phyloP scores from a whole-genome alignment of 495 filamentous ascomycete genomes.

The Lasiosphaeria hispida region DNA sequence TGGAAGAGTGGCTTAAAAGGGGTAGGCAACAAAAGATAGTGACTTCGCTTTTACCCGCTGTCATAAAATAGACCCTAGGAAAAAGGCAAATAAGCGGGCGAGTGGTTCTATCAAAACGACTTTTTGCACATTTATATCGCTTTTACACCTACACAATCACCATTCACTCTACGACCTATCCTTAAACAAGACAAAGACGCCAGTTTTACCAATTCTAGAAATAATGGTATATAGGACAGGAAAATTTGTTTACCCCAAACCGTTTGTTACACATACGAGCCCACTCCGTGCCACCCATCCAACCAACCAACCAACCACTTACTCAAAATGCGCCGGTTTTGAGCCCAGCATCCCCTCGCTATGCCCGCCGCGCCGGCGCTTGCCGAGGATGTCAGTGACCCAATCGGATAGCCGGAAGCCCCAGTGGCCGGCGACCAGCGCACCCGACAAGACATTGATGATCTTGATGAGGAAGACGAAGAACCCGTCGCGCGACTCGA shows the following conservation, averaged over 20 bases:
- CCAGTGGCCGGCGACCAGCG: conserved; percentile 61
- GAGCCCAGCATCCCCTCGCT: conserved; percentile 58
- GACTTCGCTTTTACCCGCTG: no score
- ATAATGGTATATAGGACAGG: neutral
- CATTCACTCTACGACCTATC: no score
- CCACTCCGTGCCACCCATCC: conserved; percentile 15
- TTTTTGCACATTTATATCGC: no score
- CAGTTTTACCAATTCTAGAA: neutral
- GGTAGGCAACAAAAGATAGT: no score
- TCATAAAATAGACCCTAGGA: no score
- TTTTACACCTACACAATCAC: neutral
- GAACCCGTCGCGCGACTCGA: conserved; percentile 74
- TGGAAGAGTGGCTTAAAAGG: no score
- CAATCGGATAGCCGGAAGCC: conserved; percentile 55
- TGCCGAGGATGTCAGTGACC: conserved; percentile 47
- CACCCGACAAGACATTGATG: conserved; percentile 59
- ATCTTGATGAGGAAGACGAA: conserved; percentile 72
- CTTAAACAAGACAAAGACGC: no score
- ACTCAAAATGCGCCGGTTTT: conserved; percentile 5
- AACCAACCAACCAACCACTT: neutral
- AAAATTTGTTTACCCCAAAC: no score
- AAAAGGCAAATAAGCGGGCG: no score
- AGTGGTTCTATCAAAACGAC: no score
- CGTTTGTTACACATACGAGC: no score
- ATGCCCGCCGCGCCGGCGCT: conserved; percentile 43